These are phyloP conservation scores for Xerocomellus chrysenteron DNA, from an alignment of 768 basidiomycete genomes.

Conservation along the genomic window DNA sequence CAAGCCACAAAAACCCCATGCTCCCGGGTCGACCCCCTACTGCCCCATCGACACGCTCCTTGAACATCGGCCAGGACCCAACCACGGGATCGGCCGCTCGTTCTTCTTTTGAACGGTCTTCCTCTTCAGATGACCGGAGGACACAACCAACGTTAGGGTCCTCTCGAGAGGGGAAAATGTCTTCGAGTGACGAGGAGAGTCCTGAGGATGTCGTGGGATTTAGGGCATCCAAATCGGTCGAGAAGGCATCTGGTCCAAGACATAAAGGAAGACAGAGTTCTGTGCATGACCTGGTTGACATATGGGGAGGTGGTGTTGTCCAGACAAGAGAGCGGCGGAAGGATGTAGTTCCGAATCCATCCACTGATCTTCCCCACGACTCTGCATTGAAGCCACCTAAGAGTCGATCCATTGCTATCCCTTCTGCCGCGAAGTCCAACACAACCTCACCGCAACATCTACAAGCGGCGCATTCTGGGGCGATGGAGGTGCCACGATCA, in stretches of 20 bases:
- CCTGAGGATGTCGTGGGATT: constrained; percentile 48
- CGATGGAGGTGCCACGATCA: constrained; percentile 21
- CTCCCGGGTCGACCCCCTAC: constrained; percentile 5
- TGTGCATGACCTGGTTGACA: constrained; percentile 78
- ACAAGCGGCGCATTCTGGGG: constrained; percentile 16
- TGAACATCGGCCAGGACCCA: constrained; percentile 10
- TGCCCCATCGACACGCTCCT: constrained; percentile 3
- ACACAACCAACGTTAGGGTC: constrained; percentile 31
- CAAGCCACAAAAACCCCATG: constrained; percentile 9
- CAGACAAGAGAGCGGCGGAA: constrained; percentile 45
- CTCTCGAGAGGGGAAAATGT: constrained; percentile 32
- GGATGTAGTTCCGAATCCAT: constrained; percentile 18
- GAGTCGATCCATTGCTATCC: constrained; percentile 18
- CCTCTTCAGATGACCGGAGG: constrained; percentile 51
- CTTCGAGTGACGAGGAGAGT: constrained; percentile 58
- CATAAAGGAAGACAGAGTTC: constrained; percentile 67
- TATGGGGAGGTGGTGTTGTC: constrained; percentile 63
- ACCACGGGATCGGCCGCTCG: constrained; percentile 6
- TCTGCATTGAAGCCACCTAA: constrained; percentile 17
- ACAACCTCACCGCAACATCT: constrained; percentile 28
- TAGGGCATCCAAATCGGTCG: constrained; percentile 17
- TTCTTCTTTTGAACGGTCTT: constrained; percentile 17
- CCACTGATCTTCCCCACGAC: constrained; percentile 17
- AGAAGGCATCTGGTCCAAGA: constrained; percentile 30
- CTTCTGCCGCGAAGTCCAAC: constrained; percentile 20